Percentiles rank a stretch among this genome's conserved stretches.
phyloP scores from a whole-genome alignment of 441 rosid species.

The Populus hybrid region DNA sequence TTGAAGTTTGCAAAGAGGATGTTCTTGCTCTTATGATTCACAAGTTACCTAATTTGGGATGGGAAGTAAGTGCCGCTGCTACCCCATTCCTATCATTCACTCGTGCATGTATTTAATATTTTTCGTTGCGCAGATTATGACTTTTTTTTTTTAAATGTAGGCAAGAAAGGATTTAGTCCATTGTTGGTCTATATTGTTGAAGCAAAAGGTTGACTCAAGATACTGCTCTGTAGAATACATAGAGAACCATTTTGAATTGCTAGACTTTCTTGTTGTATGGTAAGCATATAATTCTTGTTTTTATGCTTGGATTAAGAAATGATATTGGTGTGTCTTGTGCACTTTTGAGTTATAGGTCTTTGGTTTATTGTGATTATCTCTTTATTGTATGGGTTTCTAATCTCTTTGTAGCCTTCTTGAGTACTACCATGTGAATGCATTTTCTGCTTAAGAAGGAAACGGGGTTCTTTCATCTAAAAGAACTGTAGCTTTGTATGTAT shows the following conservation, averaged over 20 bases:
- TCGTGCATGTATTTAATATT: conserved; percentile 8
- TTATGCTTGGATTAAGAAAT: not conserved
- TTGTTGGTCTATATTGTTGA: conserved; percentile 86
- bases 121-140: not conserved
- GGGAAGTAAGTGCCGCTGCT: conserved; percentile 65
- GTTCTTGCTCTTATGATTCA: conserved; percentile 68
- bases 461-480: not conserved
- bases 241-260: conserved; percentile 76
- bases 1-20: conserved; percentile 88
- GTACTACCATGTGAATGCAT: not conserved
- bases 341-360: not conserved
- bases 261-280: conserved; percentile 82
- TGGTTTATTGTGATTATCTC: not conserved
- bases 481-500: not conserved
- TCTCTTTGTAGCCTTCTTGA: not conserved
- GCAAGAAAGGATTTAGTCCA: conserved; percentile 88
- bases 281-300: conserved; percentile 29
- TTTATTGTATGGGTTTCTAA: not conserved
- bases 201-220: conserved; percentile 62
- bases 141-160: conserved; percentile 21
- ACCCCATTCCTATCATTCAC: conserved; percentile 7
- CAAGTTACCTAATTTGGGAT: conserved; percentile 76
- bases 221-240: conserved; percentile 63
- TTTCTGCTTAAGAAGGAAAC: not conserved
- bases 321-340: not conserved